phyloP scores from a whole-genome alignment of 2,329 filamentous ascomycete genomes.

The Clathrospora elynae region DNA sequence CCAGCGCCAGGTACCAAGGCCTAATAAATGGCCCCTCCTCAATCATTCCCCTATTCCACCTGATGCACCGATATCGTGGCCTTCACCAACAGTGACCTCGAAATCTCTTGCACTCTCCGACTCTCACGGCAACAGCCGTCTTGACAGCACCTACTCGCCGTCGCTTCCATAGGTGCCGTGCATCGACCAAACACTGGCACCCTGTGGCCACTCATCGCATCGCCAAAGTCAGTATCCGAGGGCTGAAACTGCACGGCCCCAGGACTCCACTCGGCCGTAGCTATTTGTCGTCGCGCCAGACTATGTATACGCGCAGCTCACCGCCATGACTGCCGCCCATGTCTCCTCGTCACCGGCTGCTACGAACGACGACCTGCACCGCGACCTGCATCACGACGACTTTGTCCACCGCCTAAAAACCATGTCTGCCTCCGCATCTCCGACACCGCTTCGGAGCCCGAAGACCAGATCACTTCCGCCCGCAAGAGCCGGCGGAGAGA shows the following conservation, averaged over 20 bases:
- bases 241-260: slow-evolving; percentile 45
- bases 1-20: slow-evolving; percentile 25
- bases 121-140: slow-evolving; percentile 17
- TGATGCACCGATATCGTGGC: background rate
- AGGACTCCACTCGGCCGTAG: slow-evolving; percentile 20
- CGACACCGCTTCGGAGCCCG: slow-evolving; percentile 13
- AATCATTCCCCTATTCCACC: background rate
- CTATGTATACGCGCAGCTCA: slow-evolving; percentile 37
- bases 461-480: slow-evolving; percentile 8
- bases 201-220: slow-evolving; percentile 30
- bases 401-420: slow-evolving; percentile 32
- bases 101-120: slow-evolving; percentile 20
- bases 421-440: slow-evolving; percentile 12
- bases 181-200: slow-evolving; percentile 29
- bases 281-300: slow-evolving; percentile 14
- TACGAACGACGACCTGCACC: slow-evolving; percentile 15
- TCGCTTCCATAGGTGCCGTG: slow-evolving; percentile 27
- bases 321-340: slow-evolving; percentile 36
- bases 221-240: slow-evolving; percentile 25
- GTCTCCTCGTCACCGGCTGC: slow-evolving; percentile 21
- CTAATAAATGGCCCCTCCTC: background rate
- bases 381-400: slow-evolving; percentile 28
- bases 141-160: slow-evolving; percentile 20
- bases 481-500: slow-evolving; percentile 5
- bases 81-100: background rate